Percentiles rank a stretch among this genome's conserved stretches.
These are phyloP conservation scores for Wickerhamiella australiensis DNA, from an alignment of 805 yeast genomes.

Conservation along the genomic window DNA sequence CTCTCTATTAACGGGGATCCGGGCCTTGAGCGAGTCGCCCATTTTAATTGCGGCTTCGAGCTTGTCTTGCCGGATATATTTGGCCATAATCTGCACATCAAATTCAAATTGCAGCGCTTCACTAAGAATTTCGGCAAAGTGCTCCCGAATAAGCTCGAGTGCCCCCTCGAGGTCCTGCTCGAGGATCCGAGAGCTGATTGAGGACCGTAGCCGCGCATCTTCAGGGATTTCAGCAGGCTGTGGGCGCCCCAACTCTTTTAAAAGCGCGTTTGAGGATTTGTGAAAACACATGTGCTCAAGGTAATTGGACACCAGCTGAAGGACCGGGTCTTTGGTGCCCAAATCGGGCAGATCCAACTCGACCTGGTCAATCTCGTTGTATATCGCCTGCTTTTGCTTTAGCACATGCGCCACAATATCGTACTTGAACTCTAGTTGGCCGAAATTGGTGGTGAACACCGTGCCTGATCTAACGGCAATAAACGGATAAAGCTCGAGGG, in stretches of 20 bases:
- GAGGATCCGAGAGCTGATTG: conserved; percentile 34
- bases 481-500: conserved; percentile 31
- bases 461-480: conserved; percentile 37
- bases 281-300: conserved; percentile 48
- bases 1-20: neutral
- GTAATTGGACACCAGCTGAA: conserved; percentile 35
- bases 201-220: conserved; percentile 29
- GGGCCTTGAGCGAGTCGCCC: conserved; percentile 11
- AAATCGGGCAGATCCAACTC: conserved; percentile 2
- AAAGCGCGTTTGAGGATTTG: conserved; percentile 41
- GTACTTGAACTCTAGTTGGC: conserved; percentile 39
- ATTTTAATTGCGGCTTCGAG: conserved; percentile 18
- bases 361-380: conserved; percentile 13
- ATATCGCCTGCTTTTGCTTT: conserved; percentile 33
- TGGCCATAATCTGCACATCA: conserved; percentile 35
- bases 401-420: conserved; percentile 46
- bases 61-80: conserved; percentile 25
- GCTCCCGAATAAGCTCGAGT: conserved; percentile 29
- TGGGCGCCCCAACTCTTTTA: conserved; percentile 19
- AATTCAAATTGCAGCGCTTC: conserved; percentile 32
- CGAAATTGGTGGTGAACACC: conserved; percentile 41
- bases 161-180: conserved; percentile 38
- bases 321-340: conserved; percentile 22
- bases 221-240: conserved; percentile 29
- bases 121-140: conserved; percentile 34